These are phyloP conservation scores for Phaeotremella skinneri DNA, from an alignment of 768 basidiomycete species.

Conservation along the genomic window DNA sequence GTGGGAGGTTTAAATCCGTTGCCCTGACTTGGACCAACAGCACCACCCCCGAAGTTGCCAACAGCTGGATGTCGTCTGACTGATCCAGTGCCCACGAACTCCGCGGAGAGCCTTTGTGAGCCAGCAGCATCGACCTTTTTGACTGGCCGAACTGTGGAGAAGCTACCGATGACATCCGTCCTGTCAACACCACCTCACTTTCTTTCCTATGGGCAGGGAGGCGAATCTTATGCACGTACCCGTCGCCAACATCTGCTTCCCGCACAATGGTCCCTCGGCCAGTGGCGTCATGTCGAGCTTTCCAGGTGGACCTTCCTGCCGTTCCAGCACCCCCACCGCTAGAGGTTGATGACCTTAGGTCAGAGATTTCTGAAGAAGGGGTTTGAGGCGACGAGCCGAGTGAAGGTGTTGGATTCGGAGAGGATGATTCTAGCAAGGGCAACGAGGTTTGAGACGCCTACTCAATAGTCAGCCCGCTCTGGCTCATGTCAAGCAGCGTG, in stretches of 20 bases:
- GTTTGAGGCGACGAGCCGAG: constrained; percentile 56
- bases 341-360: constrained; percentile 19
- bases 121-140: constrained; percentile 83
- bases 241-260: constrained; percentile 80
- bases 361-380: constrained; percentile 66
- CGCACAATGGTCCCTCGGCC: constrained; percentile 71
- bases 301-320: constrained; percentile 70
- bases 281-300: constrained; percentile 63
- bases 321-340: constrained; percentile 6
- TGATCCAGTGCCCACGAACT: constrained; percentile 67
- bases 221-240: constrained; percentile 48
- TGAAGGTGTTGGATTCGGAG: constrained; percentile 39
- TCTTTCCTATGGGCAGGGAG: constrained; percentile 1
- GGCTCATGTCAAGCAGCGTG: no score
- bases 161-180: constrained; percentile 28
- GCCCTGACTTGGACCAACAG: background rate
- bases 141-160: constrained; percentile 87
- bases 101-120: constrained; percentile 72
- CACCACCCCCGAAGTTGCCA: constrained; percentile 1
- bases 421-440: constrained; percentile 53
- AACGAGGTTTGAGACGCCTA: constrained; percentile 56
- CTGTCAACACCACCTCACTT: background rate
- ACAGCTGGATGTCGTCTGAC: constrained; percentile 14
- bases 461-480: constrained; percentile 14
- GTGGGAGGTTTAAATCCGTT: constrained; percentile 8